A percentile compares a stretch with the other conserved stretches of the same genome.
These are phyloP conservation scores for Ascochyta pisi DNA, from an alignment of 2,329 filamentous ascomycete genomes.

Conservation along the genomic window DNA sequence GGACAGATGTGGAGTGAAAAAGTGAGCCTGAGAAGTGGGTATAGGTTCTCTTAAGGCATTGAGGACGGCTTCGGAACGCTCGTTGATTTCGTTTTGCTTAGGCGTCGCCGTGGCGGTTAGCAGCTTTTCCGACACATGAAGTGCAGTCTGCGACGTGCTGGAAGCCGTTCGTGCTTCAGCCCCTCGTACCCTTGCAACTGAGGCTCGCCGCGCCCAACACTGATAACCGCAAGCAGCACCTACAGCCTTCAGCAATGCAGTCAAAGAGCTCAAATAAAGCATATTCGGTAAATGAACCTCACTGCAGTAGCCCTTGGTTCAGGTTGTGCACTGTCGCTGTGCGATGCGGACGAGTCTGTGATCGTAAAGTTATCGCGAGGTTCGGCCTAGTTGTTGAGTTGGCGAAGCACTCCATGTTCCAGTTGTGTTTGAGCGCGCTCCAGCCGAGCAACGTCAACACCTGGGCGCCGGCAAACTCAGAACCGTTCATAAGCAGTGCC, in stretches of 20 bases:
- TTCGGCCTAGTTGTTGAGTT: constrained; percentile 27
- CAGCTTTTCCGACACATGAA: constrained; percentile 41
- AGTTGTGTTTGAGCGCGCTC: constrained; percentile 44
- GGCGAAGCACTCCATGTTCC: constrained; percentile 46
- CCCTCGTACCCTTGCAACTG: constrained; percentile 30
- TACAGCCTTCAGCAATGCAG: not conserved
- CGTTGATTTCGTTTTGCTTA: constrained; percentile 35
- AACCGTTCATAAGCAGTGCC: constrained; percentile 19
- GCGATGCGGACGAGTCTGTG: not conserved
- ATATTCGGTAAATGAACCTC: not conserved
- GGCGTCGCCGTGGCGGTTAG: constrained; percentile 38
- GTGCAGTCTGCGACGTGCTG: constrained; percentile 44
- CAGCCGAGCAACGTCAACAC: constrained; percentile 22
- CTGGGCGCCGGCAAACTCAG: constrained; percentile 23
- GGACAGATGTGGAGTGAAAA: constrained; percentile 38
- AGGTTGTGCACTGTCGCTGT: no score
- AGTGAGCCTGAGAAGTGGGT: constrained; percentile 44
- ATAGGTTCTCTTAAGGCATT: constrained; percentile 49
- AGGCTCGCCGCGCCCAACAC: constrained; percentile 21
- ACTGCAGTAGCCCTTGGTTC: no score
- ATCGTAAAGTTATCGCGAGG: constrained; percentile 23
- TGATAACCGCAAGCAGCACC: not conserved
- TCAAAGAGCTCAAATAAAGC: no score
- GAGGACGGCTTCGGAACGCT: constrained; percentile 30
- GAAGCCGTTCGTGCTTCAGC: constrained; percentile 49